Base-by-base conservation (phyloP, 208 protist genomes). In the Trypanosomatidae sp. region DNA sequence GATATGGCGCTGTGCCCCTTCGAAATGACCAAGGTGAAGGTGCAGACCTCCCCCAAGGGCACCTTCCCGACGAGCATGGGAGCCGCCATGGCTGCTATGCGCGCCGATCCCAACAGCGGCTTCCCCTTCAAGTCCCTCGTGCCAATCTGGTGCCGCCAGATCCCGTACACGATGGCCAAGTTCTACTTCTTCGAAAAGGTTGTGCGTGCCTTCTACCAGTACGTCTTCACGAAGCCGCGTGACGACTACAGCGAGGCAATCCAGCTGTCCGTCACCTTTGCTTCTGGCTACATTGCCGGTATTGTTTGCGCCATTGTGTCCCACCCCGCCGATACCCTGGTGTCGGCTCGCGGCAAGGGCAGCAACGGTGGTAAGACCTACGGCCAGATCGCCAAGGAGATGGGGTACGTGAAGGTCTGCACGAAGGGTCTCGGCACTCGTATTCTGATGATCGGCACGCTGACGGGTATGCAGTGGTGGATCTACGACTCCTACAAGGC, bases 371-470 rank as follows among this genome's bases (percentile, higher is more conserved):
- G 85, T 53, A 93, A 93, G 77, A 62, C 83, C n/a, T 89, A 86
- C 62, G 85, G 92, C 22, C 89, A 92, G 79, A 97, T 96, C 59
- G 90, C 90, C 22, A 86, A 86, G 66, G 93, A 98, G 77, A 86
- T 94, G 71, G 93, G 93, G 56, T 91, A 94, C 80, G 72, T 75
- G 56, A 93, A 89, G 43, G 73, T 97, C 12, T 97, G 86, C 90
- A 91, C 80, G 19, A 93, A 88, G 71, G 97, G 98, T 64, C 84
- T 99, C 15, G 93, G 91, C 49, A 85, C 97, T 33, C 93, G 98
- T 91, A 97, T 98, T 76, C 66, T 99, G 71, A 99, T 99, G 98
- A 98, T 99, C 77, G 97, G 97, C 80, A 98, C 97, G 65, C 91
- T 99, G 64, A 99, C 97, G 62, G 97, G 93, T 81, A 79, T 98